Percentiles rank a stretch among this genome's conserved stretches.
These are phyloP conservation scores for Cornus suecica DNA, from an alignment of 148 eudicot genomes.

Conservation along the genomic window DNA sequence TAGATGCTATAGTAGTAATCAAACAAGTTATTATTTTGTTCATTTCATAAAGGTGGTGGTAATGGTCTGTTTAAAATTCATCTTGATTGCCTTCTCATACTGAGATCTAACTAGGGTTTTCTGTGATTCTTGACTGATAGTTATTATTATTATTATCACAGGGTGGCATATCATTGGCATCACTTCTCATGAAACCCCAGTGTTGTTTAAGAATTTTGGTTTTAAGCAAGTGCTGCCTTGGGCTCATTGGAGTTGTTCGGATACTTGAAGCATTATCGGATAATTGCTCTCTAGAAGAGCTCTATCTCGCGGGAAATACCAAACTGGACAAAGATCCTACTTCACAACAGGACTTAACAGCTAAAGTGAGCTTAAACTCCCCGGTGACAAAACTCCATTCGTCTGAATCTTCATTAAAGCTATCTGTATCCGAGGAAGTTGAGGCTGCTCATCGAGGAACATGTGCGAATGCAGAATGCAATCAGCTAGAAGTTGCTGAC, in stretches of 20 bases:
- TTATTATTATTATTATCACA: constrained; percentile 23
- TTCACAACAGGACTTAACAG: constrained; percentile 7
- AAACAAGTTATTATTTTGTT: not conserved
- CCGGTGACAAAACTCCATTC: constrained; percentile 9
- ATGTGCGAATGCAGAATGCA: constrained; percentile 11
- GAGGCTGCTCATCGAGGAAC: constrained; percentile 22
- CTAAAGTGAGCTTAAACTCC: constrained; percentile 9
- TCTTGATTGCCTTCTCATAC: not conserved
- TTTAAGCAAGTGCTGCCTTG: constrained; percentile 65
- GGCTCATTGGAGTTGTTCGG: constrained; percentile 47
- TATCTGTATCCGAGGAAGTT: constrained; percentile 15
- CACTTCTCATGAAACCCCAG: constrained; percentile 49
- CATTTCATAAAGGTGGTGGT: not conserved
- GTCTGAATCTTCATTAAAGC: constrained; percentile 21
- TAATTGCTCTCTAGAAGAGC: constrained; percentile 67
- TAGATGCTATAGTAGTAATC: not conserved
- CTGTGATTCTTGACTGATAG: not conserved
- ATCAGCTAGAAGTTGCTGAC: constrained; percentile 67
- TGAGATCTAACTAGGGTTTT: not conserved
- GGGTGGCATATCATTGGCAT: constrained; percentile 61
- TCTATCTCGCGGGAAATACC: constrained; percentile 63
- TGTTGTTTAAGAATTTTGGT: constrained; percentile 59
- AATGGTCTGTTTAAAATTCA: not conserved
- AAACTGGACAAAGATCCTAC: constrained; percentile 26
- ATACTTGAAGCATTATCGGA: constrained; percentile 60